Base-by-base conservation (phyloP, 1,139 yeast species). In the Hemisphaericaspora xylofermentans region DNA sequence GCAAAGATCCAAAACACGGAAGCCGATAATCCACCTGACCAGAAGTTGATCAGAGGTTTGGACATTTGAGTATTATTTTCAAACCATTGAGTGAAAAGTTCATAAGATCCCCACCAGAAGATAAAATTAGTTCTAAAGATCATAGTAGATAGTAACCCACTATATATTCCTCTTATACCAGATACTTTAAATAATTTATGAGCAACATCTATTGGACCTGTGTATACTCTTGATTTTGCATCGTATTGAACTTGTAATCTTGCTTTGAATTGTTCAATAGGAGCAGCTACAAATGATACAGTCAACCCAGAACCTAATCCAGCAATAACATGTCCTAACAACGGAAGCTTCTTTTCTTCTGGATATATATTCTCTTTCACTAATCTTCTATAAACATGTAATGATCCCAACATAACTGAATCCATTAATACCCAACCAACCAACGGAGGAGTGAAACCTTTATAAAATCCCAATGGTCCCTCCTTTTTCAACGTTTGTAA, bases 361-460 rank as follows among this genome's bases (percentile, higher is more conserved):
- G 76, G 71, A 51, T 82, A 88, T 9, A 86, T 60, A 48, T 76
- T 71, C 14, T 83, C 85, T 53, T 83, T 82, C 43, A 86, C 70
- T 27, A 81, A 62, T 46, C 88, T 64, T 50, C 94, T 67, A 60
- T 89, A 89, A 45, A 84, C 77, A 53, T 87, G 94, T 41, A 88
- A 67, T 9, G 94, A 84, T 1, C 96, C 96, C 49, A 89, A 71
- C 91, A 89, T 86, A 46, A 76, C 89, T 15, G 87, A 79, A 58
- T 89, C 97, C 96, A 89, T 88, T 45, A 86, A 64, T 52, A 89
- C 88, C 96, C 96, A 89, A 0, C 96, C 97, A 13, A 88, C 79
- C 48, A 89, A 68, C 1, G 96, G 96, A 6, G 96, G 96, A 0
- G 96, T 87, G 49, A 89, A 88, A 0, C 96, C 96, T 53, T 88